phyloP scores from a whole-genome alignment of 2,329 filamentous ascomycete species.

The Fusarium clavum region DNA sequence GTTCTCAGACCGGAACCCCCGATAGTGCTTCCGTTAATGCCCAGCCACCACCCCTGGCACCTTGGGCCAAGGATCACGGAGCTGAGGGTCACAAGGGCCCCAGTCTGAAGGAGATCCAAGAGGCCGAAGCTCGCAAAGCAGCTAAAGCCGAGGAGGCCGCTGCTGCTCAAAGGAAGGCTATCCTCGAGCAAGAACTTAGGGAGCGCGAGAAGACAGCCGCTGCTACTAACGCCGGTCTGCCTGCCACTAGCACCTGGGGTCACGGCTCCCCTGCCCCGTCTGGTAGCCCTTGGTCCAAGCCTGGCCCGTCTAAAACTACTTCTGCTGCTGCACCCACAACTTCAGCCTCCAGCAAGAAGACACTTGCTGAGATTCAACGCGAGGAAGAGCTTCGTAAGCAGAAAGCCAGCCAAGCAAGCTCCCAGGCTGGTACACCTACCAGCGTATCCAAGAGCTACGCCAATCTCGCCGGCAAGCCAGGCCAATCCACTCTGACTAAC shows the following conservation, averaged over 20 bases:
- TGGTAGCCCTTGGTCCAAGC: constrained; percentile 76
- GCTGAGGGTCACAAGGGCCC: constrained; percentile 80
- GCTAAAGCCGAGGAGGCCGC: constrained; percentile 88
- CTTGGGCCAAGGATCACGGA: constrained; percentile 91
- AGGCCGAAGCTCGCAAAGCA: constrained; percentile 91
- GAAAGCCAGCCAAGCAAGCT: constrained; percentile 67
- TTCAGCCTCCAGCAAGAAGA: constrained; percentile 75
- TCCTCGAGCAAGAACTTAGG: constrained; percentile 80
- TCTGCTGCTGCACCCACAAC: constrained; percentile 39
- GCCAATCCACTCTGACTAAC: constrained; percentile 52
- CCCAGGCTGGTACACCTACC: constrained; percentile 61
- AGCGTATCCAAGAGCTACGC: constrained; percentile 87
- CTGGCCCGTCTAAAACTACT: constrained; percentile 59
- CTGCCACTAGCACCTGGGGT: constrained; percentile 90
- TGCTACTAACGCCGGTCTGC: constrained; percentile 71
- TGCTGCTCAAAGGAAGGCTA: constrained; percentile 78
- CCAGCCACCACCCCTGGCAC: constrained; percentile 80
- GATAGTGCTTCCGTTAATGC: constrained; percentile 57
- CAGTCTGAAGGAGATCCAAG: constrained; percentile 95
- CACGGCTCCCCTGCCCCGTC: constrained; percentile 77
- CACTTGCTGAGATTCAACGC: constrained; percentile 93
- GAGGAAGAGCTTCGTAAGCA: constrained; percentile 88
- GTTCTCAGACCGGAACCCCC: constrained; percentile 84
- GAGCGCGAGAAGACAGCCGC: constrained; percentile 70
- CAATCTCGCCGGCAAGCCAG: constrained; percentile 86